A percentile compares a stretch with the other conserved stretches of the same genome.
phyloP scores from a whole-genome alignment of 2,329 filamentous ascomycete genomes.

The Fusarium equiseti region DNA sequence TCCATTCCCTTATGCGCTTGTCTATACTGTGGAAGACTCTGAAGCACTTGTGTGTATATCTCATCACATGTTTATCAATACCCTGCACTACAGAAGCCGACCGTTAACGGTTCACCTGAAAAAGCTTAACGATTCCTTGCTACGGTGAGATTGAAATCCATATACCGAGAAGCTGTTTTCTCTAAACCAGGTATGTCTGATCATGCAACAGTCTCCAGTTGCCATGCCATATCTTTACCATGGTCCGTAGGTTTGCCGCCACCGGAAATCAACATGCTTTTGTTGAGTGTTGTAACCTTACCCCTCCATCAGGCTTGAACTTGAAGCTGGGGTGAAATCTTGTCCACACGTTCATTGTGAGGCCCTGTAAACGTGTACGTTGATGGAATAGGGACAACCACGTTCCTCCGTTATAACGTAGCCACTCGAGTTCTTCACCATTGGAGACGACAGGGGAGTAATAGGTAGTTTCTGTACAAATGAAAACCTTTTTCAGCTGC shows the following conservation, averaged over 20 bases:
- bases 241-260: neutral
- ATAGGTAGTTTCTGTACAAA: neutral
- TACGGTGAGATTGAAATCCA: neutral
- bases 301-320: neutral
- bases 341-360: neutral
- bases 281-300: neutral
- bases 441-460: neutral
- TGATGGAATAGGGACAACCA: neutral
- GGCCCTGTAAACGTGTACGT: neutral
- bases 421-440: conserved; percentile 1
- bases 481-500: neutral
- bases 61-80: neutral
- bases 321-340: neutral
- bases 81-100: no score
- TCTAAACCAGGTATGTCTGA: neutral
- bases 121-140: neutral
- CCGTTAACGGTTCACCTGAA: neutral
- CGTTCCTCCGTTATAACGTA: neutral
- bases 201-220: neutral
- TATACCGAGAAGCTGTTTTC: neutral
- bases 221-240: neutral
- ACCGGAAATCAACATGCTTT: neutral
- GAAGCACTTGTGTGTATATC: neutral
- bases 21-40: neutral
- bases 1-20: neutral